Evolutionary conservation across 306 rosid species (phyloP), one percentile per base, ranked within the genome.

Genomic region (Sechiopsis laciniata): DNA sequence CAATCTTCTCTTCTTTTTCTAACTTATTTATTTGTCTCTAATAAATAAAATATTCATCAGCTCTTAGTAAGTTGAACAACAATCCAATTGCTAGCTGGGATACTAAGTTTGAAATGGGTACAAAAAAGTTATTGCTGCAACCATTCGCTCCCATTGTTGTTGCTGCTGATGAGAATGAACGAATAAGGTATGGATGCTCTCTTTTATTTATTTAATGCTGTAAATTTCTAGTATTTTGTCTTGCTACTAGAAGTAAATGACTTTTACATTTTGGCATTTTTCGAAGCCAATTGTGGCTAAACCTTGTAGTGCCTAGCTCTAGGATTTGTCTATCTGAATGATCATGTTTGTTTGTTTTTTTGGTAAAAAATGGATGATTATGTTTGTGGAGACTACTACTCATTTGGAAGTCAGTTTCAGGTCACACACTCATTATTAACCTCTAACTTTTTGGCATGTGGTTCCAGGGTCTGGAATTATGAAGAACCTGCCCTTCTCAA

Each of bases 41-140:
- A 10, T 35, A 53, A 26, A 46, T 71, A 64, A 64, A 66, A 8
- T 63, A 42, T 71, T 80, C 58, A 73, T 81, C 90, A 95, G 99
- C 90, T 87, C 89, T 87, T 71, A 84, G 88, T 85, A 89, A 92
- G 86, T 86, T 88, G 73, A 85, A 83, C 69, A 91, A 84, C 61
- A 95, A 88, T 80, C 92, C 86, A 74, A 89, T 94, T 76, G 96
- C 99, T 53, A 88, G 90, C 85, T 89, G 95, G 96, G 96, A 91
- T 79, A 88, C 90, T 9, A 91, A 79, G 82, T 86, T 84, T 71
- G 90, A 84, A 74, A 80, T 78, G 10, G 97, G 92, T 48, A 89
- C 96, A 22, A 92, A 88, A 76, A 81, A 86, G 48, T 81, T 82
- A 55, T 80, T 95, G 91, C 84, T 95, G 76, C 96, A 91, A 62